phyloP scores from a whole-genome alignment of 495 filamentous ascomycete genomes.

The Talaromyces ruber region DNA sequence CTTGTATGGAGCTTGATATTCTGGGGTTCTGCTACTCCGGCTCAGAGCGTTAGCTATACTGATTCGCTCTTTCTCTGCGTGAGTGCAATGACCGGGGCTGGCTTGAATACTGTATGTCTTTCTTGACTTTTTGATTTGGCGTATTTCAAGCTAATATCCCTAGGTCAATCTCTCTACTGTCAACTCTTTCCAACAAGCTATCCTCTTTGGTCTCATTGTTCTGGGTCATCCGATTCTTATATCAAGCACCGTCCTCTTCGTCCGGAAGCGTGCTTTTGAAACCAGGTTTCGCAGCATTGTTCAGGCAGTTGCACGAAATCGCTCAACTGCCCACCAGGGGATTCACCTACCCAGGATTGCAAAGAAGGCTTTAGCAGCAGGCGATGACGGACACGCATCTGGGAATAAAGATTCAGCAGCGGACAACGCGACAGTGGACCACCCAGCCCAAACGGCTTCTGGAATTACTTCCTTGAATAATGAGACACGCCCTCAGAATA shows the following conservation, averaged over 20 bases:
- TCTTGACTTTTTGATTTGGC: background rate
- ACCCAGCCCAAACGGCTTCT: background rate
- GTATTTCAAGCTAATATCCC: conserved; percentile 6
- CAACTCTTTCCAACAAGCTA: conserved; percentile 69
- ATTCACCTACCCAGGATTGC: background rate
- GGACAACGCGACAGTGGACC: too few relatives aligned
- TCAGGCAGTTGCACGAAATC: conserved; percentile 24
- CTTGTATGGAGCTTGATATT: conserved; percentile 64
- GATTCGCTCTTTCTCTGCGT: conserved; percentile 71
- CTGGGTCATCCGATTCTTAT: conserved; percentile 53
- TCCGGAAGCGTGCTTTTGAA: conserved; percentile 66
- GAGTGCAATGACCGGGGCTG: conserved; percentile 74
- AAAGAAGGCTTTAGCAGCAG: background rate
- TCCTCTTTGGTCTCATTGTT: conserved; percentile 66
- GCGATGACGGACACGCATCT: background rate
- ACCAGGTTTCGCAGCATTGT: conserved; percentile 52
- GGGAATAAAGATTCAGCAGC: background rate
- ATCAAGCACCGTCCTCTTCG: conserved; percentile 35
- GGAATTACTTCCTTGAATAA: background rate
- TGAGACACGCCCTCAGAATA: background rate
- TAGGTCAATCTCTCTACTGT: conserved; percentile 56
- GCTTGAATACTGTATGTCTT: conserved; percentile 59
- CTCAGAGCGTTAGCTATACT: conserved; percentile 56
- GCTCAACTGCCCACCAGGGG: background rate
- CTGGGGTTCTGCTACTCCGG: conserved; percentile 57